Evolutionary conservation across 2,329 filamentous ascomycete genomes (phyloP).

Genomic region (Claviceps monticola): DNA sequence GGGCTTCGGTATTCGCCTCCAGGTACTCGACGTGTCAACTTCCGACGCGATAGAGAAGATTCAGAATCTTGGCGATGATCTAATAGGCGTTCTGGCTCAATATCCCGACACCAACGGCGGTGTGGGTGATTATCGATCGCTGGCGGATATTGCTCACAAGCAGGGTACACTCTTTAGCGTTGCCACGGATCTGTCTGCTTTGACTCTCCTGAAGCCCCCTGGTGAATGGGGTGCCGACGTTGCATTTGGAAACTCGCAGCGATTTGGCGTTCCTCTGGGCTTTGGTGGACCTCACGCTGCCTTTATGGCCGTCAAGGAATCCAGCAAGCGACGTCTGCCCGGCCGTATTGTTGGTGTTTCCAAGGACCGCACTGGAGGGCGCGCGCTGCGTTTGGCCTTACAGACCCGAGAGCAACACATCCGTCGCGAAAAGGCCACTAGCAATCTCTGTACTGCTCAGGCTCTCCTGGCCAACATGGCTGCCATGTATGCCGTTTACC

Average conservation of each 20-base stretch:
- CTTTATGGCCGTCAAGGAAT: conserved; percentile 85
- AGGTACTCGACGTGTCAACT: conserved; percentile 56
- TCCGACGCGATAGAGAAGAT: conserved; percentile 48
- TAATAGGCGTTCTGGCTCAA: conserved; percentile 86
- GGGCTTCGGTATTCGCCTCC: conserved; percentile 77
- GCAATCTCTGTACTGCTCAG: conserved; percentile 94
- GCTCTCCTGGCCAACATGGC: conserved; percentile 91
- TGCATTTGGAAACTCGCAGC: conserved; percentile 83
- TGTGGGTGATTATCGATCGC: conserved; percentile 56
- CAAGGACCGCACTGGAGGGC: conserved; percentile 73
- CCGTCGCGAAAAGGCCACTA: conserved; percentile 88
- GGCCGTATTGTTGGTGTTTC: conserved; percentile 83
- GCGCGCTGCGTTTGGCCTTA: conserved; percentile 68
- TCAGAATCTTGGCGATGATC: conserved; percentile 60
- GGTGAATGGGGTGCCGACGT: conserved; percentile 93
- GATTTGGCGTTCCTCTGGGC: conserved; percentile 83
- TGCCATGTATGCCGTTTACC: conserved; percentile 87
- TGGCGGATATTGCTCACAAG: conserved; percentile 67
- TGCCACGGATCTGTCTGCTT: conserved; percentile 75
- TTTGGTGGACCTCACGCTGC: conserved; percentile 92
- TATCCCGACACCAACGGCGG: conserved; percentile 84
- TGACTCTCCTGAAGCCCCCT: conserved; percentile 78
- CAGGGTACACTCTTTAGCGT: conserved; percentile 70
- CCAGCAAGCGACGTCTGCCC: conserved; percentile 88
- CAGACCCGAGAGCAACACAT: conserved; percentile 97